Conservation (phyloP, 2,329 filamentous ascomycete genomes). For the Ophiostoma sp. region DNA sequence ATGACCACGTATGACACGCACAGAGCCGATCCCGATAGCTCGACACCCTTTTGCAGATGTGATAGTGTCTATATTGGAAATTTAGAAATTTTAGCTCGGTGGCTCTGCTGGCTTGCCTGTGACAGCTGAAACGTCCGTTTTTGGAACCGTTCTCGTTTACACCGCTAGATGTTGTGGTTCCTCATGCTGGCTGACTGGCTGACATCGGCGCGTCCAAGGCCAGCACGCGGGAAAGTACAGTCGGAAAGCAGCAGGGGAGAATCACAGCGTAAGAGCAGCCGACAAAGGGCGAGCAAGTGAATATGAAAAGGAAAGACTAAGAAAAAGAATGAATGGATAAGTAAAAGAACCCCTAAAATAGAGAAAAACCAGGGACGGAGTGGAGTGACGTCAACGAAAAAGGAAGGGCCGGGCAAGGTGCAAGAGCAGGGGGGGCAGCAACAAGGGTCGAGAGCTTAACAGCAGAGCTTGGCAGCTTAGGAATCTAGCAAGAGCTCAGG, state of each 20-base stretch:
- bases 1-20: slow-evolving; percentile 8
- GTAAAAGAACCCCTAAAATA: too few species aligned
- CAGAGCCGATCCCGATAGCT: background rate
- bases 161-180: slow-evolving; percentile 16
- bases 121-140: background rate
- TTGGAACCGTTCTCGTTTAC: slow-evolving; percentile 1
- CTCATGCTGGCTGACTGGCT: background rate
- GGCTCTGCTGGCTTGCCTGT: background rate
- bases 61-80: background rate
- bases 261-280: background rate
- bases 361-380: too few species aligned
- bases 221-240: too few species aligned
- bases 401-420: background rate
- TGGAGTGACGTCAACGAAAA: background rate
- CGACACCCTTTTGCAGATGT: background rate
- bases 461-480: background rate
- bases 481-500: background rate
- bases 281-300: background rate
- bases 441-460: background rate
- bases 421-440: background rate
- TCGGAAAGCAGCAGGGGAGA: background rate
- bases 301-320: background rate
- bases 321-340: background rate
- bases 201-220: too few species aligned
- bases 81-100: background rate